Evolutionary conservation across 495 filamentous ascomycete species (phyloP).

Genomic region (Xylaria cubensis): DNA sequence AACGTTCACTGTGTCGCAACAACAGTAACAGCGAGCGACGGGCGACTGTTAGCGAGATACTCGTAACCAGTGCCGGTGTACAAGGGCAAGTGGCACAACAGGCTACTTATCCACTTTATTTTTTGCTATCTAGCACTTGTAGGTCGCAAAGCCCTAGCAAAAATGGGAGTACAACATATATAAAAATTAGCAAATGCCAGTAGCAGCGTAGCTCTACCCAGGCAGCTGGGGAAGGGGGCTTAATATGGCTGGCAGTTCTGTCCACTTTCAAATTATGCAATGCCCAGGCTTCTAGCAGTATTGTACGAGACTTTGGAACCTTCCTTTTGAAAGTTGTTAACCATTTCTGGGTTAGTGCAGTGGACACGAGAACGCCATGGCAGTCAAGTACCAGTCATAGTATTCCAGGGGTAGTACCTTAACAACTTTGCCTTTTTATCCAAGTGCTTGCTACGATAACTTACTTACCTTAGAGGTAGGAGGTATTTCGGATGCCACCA

Average conservation of each 20-base stretch:
- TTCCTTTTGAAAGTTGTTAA: constrained; percentile 10
- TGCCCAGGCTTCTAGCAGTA: constrained; percentile 1
- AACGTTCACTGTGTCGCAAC: constrained; percentile 1
- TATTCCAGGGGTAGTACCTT: neutral
- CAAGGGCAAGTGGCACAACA: neutral
- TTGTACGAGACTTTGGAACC: neutral
- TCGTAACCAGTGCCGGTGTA: constrained; percentile 1
- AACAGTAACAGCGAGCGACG: constrained; percentile 8
- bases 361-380: neutral
- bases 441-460: neutral
- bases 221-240: constrained; percentile 3
- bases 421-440: neutral
- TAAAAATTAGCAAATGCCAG: neutral
- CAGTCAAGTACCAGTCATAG: neutral
- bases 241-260: neutral
- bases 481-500: neutral
- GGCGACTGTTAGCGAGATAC: constrained; percentile 22
- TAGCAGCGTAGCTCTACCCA: neutral
- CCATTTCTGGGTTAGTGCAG: constrained; percentile 10
- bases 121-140: neutral
- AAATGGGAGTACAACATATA: neutral
- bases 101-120: neutral
- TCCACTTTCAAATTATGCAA: constrained; percentile 3
- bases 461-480: neutral
- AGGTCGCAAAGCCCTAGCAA: constrained; percentile 4